Percentiles rank a stretch among this genome's conserved stretches.
Conservation (phyloP, 805 yeast genomes). For the Brettanomyces custersianus region DNA sequence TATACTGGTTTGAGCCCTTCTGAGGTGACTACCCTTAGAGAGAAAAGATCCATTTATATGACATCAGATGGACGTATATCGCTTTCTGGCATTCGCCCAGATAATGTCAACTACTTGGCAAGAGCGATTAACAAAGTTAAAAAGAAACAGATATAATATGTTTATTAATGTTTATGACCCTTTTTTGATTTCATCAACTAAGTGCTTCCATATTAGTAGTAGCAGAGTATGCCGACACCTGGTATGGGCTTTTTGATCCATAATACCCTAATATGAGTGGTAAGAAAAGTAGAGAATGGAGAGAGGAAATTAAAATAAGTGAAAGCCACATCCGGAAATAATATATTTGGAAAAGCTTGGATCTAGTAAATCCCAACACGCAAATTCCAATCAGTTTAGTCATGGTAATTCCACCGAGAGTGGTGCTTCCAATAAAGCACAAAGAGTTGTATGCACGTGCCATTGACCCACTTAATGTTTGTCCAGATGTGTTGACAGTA, state of each 20-base stretch:
- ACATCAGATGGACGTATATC: slow-evolving; percentile 89
- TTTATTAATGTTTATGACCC: background rate
- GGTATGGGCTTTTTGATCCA: slow-evolving; percentile 49
- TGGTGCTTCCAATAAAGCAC: slow-evolving; percentile 78
- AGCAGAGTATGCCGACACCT: slow-evolving; percentile 12
- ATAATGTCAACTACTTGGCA: slow-evolving; percentile 70
- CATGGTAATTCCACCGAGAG: slow-evolving; percentile 80
- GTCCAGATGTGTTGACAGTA: background rate
- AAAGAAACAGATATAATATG: slow-evolving; percentile 4
- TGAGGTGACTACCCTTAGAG: slow-evolving; percentile 56
- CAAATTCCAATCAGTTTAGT: slow-evolving; percentile 84
- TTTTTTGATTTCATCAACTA: background rate
- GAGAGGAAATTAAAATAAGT: slow-evolving; percentile 63
- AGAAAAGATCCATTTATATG: slow-evolving; percentile 68
- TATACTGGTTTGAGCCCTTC: slow-evolving; percentile 71
- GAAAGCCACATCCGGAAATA: slow-evolving; percentile 94
- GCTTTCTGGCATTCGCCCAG: slow-evolving; percentile 77
- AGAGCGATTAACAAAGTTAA: slow-evolving; percentile 46
- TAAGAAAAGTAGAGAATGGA: slow-evolving; percentile 70
- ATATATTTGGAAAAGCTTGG: slow-evolving; percentile 83
- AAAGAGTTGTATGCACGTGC: slow-evolving; percentile 49
- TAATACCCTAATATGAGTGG: slow-evolving; percentile 62
- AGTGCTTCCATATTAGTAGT: slow-evolving; percentile 15
- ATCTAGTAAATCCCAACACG: slow-evolving; percentile 78
- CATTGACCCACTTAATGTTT: slow-evolving; percentile 3